Conservation (phyloP, 768 basidiomycete species). For the Mycena vulgaris region DNA sequence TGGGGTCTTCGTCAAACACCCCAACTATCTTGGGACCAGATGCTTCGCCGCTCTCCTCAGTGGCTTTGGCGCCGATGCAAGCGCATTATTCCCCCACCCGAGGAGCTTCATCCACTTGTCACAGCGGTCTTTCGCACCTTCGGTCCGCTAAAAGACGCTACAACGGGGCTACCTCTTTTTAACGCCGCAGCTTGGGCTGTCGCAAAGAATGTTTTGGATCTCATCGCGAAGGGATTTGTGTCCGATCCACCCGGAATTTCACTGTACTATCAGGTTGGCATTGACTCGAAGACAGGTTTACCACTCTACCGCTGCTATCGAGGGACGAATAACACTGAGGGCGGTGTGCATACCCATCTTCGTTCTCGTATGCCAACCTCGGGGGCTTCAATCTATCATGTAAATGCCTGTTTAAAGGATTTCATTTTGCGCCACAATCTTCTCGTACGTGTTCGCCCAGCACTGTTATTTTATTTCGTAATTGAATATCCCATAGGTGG, state of each 20-base stretch:
- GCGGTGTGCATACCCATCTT: conserved; percentile 53
- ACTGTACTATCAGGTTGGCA: conserved; percentile 39
- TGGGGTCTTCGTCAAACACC: not conserved
- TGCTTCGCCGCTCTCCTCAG: conserved; percentile 21
- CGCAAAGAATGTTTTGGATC: conserved; percentile 39
- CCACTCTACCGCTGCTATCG: conserved; percentile 46
- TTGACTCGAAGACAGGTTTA: conserved; percentile 41
- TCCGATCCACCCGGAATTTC: conserved; percentile 52
- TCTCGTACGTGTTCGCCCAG: not conserved
- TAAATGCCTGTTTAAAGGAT: conserved; percentile 41
- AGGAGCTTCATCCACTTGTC: conserved; percentile 38
- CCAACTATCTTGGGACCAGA: conserved; percentile 9
- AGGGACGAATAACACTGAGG: conserved; percentile 54
- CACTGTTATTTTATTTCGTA: not conserved
- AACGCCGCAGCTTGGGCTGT: conserved; percentile 30
- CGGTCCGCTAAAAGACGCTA: conserved; percentile 42
- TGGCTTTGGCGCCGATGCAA: conserved; percentile 41
- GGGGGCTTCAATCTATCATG: conserved; percentile 42
- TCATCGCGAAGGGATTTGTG: conserved; percentile 42
- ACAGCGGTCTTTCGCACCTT: conserved; percentile 35
- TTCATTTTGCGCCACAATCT: conserved; percentile 47
- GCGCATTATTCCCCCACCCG: conserved; percentile 41
- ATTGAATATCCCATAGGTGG: conserved; percentile 35
- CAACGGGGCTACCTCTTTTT: conserved; percentile 37
- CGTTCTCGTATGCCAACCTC: conserved; percentile 40